These are phyloP conservation scores for Zostera marina DNA, from an alignment of 116 monocot genomes.

Conservation along the genomic window DNA sequence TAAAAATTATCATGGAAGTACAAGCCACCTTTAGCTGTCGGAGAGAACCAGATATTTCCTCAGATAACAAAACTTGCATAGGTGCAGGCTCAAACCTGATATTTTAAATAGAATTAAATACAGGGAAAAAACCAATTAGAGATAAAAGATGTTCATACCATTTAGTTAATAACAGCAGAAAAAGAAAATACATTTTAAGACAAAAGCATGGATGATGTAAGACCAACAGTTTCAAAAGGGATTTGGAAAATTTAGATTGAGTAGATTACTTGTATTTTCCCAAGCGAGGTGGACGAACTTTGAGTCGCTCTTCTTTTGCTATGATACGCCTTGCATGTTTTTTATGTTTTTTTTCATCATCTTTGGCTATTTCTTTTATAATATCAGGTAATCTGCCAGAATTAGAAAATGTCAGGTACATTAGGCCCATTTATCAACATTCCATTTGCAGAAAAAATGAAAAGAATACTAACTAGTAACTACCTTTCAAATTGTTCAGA, in stretches of 20 bases:
- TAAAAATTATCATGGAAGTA: too few species aligned
- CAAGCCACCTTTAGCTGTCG: constrained; percentile 63
- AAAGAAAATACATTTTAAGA: too few species aligned
- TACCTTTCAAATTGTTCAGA: constrained; percentile 81
- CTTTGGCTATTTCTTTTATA: constrained; percentile 69
- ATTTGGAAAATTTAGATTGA: background rate
- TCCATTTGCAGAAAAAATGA: background rate
- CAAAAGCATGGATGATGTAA: too few species aligned
- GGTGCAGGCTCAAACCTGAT: constrained; percentile 84
- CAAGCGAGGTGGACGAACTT: constrained; percentile 72
- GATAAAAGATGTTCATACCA: background rate
- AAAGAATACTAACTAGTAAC: background rate
- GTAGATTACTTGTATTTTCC: constrained; percentile 74
- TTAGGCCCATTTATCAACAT: background rate
- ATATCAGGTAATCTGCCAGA: constrained; percentile 54
- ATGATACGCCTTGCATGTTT: constrained; percentile 50
- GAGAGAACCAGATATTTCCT: constrained; percentile 94
- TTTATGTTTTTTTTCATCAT: constrained; percentile 60
- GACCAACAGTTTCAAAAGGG: too few species aligned
- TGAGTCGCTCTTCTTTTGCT: constrained; percentile 61
- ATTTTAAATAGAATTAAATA: background rate
- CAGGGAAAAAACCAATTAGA: background rate
- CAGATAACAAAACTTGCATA: constrained; percentile 71
- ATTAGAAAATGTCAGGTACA: background rate
- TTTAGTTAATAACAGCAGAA: too few species aligned